phyloP scores from a whole-genome alignment of 352 stramenopile species.

The Phytophthora pini region DNA sequence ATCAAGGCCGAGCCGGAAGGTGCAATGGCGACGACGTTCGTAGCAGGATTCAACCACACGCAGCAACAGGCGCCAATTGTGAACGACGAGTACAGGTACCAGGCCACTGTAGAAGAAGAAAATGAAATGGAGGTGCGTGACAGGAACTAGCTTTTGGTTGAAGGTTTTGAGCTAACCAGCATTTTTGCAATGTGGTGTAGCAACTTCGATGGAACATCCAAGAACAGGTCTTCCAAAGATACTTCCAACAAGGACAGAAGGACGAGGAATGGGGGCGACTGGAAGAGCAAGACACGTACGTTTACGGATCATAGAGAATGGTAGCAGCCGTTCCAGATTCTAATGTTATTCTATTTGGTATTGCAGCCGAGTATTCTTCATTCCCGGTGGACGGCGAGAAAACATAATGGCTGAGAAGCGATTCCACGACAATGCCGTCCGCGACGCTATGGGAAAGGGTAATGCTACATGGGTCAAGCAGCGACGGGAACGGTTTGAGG shows the following conservation, averaged over 20 bases:
- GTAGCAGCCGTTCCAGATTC: not conserved
- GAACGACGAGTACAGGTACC: constrained; percentile 60
- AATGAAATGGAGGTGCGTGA: constrained; percentile 79
- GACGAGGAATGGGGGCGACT: constrained; percentile 64
- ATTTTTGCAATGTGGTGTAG: constrained; percentile 37
- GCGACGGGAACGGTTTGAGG: constrained; percentile 52
- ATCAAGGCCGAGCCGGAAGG: constrained; percentile 43
- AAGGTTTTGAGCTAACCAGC: constrained; percentile 6
- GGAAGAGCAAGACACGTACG: constrained; percentile 65
- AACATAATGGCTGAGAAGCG: constrained; percentile 74
- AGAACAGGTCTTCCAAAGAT: constrained; percentile 66
- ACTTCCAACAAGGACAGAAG: constrained; percentile 61
- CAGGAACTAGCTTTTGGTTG: constrained; percentile 4
- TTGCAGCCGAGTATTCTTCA: constrained; percentile 64
- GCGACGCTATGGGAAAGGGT: constrained; percentile 51
- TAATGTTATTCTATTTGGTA: constrained; percentile 11
- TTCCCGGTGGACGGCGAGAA: constrained; percentile 62
- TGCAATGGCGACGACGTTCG: constrained; percentile 29
- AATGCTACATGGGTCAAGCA: constrained; percentile 62
- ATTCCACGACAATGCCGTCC: constrained; percentile 72
- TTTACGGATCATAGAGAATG: not conserved
- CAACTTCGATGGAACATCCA: constrained; percentile 74
- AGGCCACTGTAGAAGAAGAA: constrained; percentile 63
- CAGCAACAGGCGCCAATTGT: constrained; percentile 30
- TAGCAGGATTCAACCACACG: constrained; percentile 17